Evolutionary conservation across 495 filamentous ascomycete genomes (phyloP).

Genomic region (Tetracladium setigerum): DNA sequence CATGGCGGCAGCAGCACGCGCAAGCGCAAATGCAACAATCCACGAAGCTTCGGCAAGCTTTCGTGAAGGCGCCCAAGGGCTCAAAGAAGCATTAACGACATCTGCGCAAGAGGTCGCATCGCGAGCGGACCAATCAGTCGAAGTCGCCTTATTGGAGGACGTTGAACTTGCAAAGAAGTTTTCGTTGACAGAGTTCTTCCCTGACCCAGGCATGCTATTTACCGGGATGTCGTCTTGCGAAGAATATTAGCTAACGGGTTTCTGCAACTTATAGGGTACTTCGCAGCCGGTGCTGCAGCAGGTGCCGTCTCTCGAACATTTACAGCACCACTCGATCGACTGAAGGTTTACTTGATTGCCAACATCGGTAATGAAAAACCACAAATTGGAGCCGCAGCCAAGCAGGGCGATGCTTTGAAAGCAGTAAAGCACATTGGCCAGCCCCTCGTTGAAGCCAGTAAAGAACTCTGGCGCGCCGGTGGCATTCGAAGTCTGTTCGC

Average conservation of each 20-base stretch:
- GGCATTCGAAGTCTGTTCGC: constrained; percentile 93
- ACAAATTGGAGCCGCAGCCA: constrained; percentile 38
- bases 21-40: background rate
- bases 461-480: constrained; percentile 74
- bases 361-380: constrained; percentile 55
- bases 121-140: constrained; percentile 6
- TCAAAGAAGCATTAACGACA: too few species aligned
- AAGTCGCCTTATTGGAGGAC: background rate
- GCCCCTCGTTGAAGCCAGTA: constrained; percentile 63
- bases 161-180: constrained; percentile 13
- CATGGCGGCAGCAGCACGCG: background rate
- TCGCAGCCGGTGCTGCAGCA: constrained; percentile 87
- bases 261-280: constrained; percentile 46
- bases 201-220: constrained; percentile 54
- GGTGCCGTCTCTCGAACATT: constrained; percentile 88
- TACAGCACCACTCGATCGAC: constrained; percentile 90
- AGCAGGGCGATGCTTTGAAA: constrained; percentile 58
- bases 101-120: background rate
- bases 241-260: too few species aligned
- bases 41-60: too few species aligned
- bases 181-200: constrained; percentile 42
- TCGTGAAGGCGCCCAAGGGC: too few species aligned
- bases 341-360: constrained; percentile 96
- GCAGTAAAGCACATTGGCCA: constrained; percentile 59
- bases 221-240: too few species aligned